Conservation (phyloP, 164 flowering plant species). For the Aristolochia californica region DNA sequence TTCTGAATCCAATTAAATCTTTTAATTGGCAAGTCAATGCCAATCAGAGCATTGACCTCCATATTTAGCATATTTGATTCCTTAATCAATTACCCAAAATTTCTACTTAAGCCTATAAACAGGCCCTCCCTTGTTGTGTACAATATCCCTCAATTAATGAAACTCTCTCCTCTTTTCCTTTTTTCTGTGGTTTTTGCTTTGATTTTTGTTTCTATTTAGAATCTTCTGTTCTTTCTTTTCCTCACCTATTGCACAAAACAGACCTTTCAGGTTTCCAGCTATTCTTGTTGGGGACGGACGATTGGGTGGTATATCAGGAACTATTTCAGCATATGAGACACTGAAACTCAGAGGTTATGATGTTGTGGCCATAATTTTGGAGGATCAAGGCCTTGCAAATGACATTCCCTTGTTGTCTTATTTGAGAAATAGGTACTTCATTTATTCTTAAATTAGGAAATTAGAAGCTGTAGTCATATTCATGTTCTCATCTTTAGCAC, state of each 20-base stretch:
- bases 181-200: too few species aligned
- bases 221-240: neutral
- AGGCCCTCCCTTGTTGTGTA: too few species aligned
- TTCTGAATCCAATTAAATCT: too few species aligned
- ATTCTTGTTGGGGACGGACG: constrained; percentile 95
- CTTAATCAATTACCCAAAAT: too few species aligned
- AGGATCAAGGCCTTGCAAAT: constrained; percentile 77
- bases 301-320: constrained; percentile 92
- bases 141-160: too few species aligned
- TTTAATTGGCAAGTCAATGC: too few species aligned
- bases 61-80: too few species aligned
- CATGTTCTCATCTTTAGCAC: neutral
- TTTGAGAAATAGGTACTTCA: constrained; percentile 52
- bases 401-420: constrained; percentile 60
- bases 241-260: constrained; percentile 14
- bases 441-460: neutral
- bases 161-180: too few species aligned
- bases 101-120: too few species aligned
- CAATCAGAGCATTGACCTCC: too few species aligned
- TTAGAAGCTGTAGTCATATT: neutral
- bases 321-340: constrained; percentile 87
- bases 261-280: constrained; percentile 86
- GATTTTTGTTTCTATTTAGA: neutral
- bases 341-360: constrained; percentile 86
- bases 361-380: constrained; percentile 69